Evolutionary conservation across 768 basidiomycete species (phyloP).

Genomic region (Agrocybe praecox): DNA sequence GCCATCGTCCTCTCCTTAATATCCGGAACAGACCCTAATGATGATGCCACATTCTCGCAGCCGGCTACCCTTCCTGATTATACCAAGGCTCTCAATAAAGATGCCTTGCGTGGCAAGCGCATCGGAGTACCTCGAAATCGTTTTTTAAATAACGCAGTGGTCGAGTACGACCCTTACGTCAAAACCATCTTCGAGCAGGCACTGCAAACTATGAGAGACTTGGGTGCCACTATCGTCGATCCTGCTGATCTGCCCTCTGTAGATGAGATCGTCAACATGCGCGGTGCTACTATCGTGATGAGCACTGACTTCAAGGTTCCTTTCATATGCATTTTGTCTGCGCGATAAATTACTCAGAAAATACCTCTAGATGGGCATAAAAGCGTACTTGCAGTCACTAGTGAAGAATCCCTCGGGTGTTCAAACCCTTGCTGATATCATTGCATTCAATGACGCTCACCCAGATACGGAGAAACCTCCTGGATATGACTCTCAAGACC

Average conservation of each 20-base stretch:
- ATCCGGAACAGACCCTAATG: slow-evolving; percentile 55
- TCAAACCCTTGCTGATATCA: slow-evolving; percentile 55
- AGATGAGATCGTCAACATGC: slow-evolving; percentile 47
- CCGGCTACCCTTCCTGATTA: slow-evolving; percentile 57
- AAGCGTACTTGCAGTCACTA: slow-evolving; percentile 48
- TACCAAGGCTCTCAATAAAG: slow-evolving; percentile 48
- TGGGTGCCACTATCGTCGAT: slow-evolving; percentile 60
- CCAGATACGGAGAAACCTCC: slow-evolving; percentile 48
- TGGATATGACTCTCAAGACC: slow-evolving; percentile 39
- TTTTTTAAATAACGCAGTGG: slow-evolving; percentile 34
- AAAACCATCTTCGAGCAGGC: slow-evolving; percentile 41
- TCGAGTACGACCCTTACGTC: slow-evolving; percentile 36
- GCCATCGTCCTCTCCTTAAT: slow-evolving; percentile 59
- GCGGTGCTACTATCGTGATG: slow-evolving; percentile 57
- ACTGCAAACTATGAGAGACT: slow-evolving; percentile 32
- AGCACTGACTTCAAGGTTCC: slow-evolving; percentile 60
- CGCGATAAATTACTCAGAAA: neutral
- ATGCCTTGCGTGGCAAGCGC: slow-evolving; percentile 51
- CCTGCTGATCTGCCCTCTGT: slow-evolving; percentile 63
- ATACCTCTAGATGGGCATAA: slow-evolving; percentile 46
- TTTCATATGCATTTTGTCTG: neutral
- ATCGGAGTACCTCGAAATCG: slow-evolving; percentile 54
- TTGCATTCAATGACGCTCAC: slow-evolving; percentile 56
- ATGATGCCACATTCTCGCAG: slow-evolving; percentile 55
- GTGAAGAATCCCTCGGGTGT: slow-evolving; percentile 58